phyloP scores from a whole-genome alignment of 176 grass and related monocot genomes.

The Zea luxurians region DNA sequence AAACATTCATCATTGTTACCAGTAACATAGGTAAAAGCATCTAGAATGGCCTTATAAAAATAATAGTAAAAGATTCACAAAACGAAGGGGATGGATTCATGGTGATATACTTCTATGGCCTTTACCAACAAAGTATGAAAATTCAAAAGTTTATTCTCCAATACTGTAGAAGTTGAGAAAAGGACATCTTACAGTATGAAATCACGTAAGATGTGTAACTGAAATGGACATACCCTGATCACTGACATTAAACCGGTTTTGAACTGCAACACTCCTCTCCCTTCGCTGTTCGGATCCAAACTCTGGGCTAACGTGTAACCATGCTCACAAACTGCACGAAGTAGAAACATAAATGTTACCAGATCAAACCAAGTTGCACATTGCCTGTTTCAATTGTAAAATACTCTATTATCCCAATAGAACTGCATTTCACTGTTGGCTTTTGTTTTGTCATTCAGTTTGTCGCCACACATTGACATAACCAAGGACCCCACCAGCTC shows the following conservation, averaged over 20 bases:
- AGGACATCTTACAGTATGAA: not conserved
- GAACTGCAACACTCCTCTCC: conserved; percentile 91
- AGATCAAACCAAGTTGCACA: not conserved
- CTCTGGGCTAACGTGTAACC: conserved; percentile 77
- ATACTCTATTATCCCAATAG: not conserved
- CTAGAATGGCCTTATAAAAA: conserved; percentile 16
- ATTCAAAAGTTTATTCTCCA: not conserved
- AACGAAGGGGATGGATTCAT: not conserved
- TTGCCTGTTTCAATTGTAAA: not conserved
- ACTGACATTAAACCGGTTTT: conserved; percentile 94
- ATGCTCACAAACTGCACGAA: conserved; percentile 80
- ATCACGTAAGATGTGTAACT: conserved; percentile 7
- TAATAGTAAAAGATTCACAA: not conserved
- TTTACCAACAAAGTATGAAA: conserved; percentile 15
- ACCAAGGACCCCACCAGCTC: not conserved
- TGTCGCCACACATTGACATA: not conserved
- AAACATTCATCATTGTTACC: not conserved
- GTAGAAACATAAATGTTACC: conserved; percentile 21
- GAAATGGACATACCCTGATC: conserved; percentile 66
- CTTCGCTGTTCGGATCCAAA: conserved; percentile 88
- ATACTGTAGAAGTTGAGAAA: not conserved
- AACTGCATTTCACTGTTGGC: not conserved
- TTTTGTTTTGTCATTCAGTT: not conserved
- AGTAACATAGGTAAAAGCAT: not conserved
- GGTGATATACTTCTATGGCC: not conserved